Base-by-base conservation (phyloP, 805 yeast species). In the Candida boleticola region DNA sequence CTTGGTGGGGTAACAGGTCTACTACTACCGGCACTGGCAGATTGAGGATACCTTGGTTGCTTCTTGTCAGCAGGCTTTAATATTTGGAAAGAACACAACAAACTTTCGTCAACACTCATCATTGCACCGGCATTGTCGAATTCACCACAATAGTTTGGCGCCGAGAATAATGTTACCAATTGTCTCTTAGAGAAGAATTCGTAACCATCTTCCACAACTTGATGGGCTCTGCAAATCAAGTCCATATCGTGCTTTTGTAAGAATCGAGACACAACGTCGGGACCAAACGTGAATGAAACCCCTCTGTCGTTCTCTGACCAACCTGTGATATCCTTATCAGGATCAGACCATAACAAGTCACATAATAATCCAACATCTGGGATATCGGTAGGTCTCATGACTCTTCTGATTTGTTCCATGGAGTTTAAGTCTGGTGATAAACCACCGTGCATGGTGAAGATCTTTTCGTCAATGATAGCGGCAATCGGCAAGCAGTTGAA, bases 231-330 rank as follows among this genome's bases (percentile, higher is more conserved):
- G 73, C 98, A 93, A 58, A 92, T 90, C 60, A 92, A 80, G 68
- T 93, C 98, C 93, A 92, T 87, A 63, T 92, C 98, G 67, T 92
- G 98, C 61, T 89, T 90, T 65, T 92, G 97, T 64, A 93, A 73
- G 64, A 92, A 92, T 68, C 98, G 78, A 52, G 96, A 86, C 41
- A 92, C 98, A 41, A 92, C 98, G 65, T 92, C 99, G 7, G 98
- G 98, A n/a, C 98, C 98, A 70, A 93, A 92, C n/a, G 98, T 92
- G 68, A 90, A 92, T 20, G 97, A 89, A 48, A 92, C 98, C 62
- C 98, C 98, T 71, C 99, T 86, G 72, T 93, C 99, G 66, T 93
- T 92, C 72, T 93, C 99, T 55, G 95, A 85, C 99, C 99, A 92
- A 16, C 98, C 99, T 26, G 93, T 89, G 54, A 92, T 90, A 68